These are phyloP conservation scores for Fusarium sp. DNA, from an alignment of 2,329 filamentous ascomycete species.

Conservation along the genomic window DNA sequence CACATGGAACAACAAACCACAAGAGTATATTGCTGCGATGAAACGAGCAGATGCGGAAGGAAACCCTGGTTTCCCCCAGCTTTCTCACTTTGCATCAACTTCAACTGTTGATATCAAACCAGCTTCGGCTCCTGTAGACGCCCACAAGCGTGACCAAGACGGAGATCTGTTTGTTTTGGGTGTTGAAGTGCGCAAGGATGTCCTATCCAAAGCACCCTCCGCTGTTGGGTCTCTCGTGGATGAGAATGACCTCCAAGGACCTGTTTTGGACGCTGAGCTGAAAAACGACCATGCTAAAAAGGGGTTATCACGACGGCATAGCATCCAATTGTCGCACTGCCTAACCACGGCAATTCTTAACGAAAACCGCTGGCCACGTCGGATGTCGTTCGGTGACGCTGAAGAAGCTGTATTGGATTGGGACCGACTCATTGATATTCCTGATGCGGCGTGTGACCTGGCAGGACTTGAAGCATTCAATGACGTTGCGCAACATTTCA, in stretches of 20 bases:
- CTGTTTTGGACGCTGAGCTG: slow-evolving; percentile 63
- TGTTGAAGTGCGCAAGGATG: slow-evolving; percentile 59
- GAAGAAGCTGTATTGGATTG: slow-evolving; percentile 80
- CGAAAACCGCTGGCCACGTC: slow-evolving; percentile 76
- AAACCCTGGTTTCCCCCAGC: slow-evolving; percentile 43
- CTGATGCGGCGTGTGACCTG: slow-evolving; percentile 50
- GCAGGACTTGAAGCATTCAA: slow-evolving; percentile 54
- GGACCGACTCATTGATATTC: slow-evolving; percentile 65
- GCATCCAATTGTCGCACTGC: slow-evolving; percentile 58
- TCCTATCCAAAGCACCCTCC: slow-evolving; percentile 63
- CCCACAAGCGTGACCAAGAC: slow-evolving; percentile 44
- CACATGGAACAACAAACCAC: slow-evolving; percentile 74
- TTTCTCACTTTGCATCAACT: slow-evolving; percentile 46
- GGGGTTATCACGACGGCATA: slow-evolving; percentile 73
- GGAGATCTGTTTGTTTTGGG: slow-evolving; percentile 50
- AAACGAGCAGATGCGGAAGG: slow-evolving; percentile 54
- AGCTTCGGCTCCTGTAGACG: slow-evolving; percentile 44
- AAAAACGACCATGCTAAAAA: slow-evolving; percentile 59
- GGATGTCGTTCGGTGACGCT: slow-evolving; percentile 80
- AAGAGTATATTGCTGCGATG: slow-evolving; percentile 65
- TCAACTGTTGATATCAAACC: slow-evolving; percentile 47
- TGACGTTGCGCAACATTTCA: slow-evolving; percentile 69
- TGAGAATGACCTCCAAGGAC: slow-evolving; percentile 70
- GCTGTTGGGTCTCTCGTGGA: slow-evolving; percentile 70
- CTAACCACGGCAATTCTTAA: slow-evolving; percentile 55